A percentile compares a stretch with the other conserved stretches of the same genome.
phyloP scores from a whole-genome alignment of 129 eudicot species.

The Logfia minima region DNA sequence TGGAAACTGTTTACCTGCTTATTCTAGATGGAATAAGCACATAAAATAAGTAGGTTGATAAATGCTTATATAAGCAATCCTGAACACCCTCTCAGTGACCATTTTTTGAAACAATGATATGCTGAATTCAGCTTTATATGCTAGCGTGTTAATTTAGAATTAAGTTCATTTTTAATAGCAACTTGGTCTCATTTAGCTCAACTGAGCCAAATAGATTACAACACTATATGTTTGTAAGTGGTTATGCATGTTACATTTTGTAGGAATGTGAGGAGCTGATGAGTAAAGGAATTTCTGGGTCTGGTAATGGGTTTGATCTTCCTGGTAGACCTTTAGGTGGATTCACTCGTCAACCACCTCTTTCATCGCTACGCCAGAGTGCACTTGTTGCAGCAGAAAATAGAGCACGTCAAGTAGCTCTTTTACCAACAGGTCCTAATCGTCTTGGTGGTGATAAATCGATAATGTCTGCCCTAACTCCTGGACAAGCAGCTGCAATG shows the following conservation, averaged over 20 bases:
- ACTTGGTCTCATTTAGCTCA: background rate
- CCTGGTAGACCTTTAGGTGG: constrained; percentile 91
- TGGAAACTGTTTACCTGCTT: no score
- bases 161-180: background rate
- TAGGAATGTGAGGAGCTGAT: constrained; percentile 92
- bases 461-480: constrained; percentile 68
- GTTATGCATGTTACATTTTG: background rate
- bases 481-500: constrained; percentile 96
- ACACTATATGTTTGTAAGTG: background rate
- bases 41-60: no score
- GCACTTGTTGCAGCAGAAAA: constrained; percentile 72
- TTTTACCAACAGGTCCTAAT: constrained; percentile 75
- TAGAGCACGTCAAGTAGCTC: constrained; percentile 49
- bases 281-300: constrained; percentile 62
- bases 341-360: constrained; percentile 52
- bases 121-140: constrained; percentile 3
- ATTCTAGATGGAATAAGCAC: no score
- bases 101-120: background rate
- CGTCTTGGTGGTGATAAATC: constrained; percentile 84
- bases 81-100: background rate
- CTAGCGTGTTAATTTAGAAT: background rate
- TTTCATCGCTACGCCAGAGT: constrained; percentile 61
- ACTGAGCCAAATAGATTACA: background rate
- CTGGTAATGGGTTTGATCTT: constrained; percentile 81
- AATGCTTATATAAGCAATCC: no score